Evolutionary conservation across 805 yeast species (phyloP), one percentile per base, ranked within the genome.

Genomic region (Candida caryicola): DNA sequence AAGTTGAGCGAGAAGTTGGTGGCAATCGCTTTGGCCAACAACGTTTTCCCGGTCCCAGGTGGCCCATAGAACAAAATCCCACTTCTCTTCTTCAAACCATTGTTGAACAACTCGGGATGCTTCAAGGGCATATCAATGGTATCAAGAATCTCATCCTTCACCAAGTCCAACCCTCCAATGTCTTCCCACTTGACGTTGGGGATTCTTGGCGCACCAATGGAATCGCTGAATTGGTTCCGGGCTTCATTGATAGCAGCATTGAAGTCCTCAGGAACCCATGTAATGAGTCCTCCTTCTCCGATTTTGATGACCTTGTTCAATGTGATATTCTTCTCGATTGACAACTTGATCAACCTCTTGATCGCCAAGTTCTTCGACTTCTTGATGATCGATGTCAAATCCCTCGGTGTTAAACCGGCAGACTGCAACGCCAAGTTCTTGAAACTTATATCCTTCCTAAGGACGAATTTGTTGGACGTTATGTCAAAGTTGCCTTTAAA

Each of bases 181-280:
- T 93, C 99, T 46, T 85, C 93, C 99, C 99, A 93, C 44, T 81
- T 81, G 5, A 93, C 98, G 52, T 85, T 80, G 2, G 99, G 99
- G 45, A 93, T 91, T 45, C 88, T 72, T 12, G 99, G 99, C 0
- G 98, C 98, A 5, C 98, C 98, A 41, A 93, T 90, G 0, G 96
- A 85, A 47, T 88, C 96, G 50, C 95, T 84, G 60, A 84, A 90
- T 56, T 86, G 89, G 52, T 78, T 81, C 53, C 98, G 71, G 0
- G 97, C 96, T 40, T 76, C 81, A 39, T 81, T 77, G 36, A 89
- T 86, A 0, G 96, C 82, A 18, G 57, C 64, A 36, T 77, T 82
- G 53, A 85, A 79, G 54, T 85, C 90, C 3, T 59, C 71, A 0
- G 87, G 82, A 0, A 65, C 67, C 29, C 82, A 51, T 19, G 66